phyloP scores from a whole-genome alignment of 108 stramenopile species.

The Skeletonema potamos region DNA sequence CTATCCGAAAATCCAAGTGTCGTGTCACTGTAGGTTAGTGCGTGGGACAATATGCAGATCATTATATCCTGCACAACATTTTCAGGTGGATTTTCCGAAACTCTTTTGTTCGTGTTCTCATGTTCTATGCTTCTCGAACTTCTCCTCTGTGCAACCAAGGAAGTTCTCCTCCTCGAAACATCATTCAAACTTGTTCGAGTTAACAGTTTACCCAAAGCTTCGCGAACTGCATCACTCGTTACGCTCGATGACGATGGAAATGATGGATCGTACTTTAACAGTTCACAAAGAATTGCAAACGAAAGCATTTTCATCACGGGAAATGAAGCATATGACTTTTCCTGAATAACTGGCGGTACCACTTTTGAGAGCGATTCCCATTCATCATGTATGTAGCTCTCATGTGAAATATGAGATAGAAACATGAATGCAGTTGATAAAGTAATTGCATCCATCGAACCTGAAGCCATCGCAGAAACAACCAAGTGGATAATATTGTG shows the following conservation, averaged over 20 bases:
- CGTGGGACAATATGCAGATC: constrained; percentile 13
- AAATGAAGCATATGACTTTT: background rate
- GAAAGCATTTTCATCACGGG: background rate
- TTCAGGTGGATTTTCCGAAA: too few relatives aligned
- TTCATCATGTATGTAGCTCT: background rate
- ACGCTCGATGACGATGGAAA: background rate
- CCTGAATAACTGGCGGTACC: background rate
- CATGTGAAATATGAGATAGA: background rate
- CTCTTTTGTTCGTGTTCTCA: too few relatives aligned
- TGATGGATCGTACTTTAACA: background rate
- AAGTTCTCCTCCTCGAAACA: too few relatives aligned
- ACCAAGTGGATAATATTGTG: background rate
- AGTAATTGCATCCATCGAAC: background rate
- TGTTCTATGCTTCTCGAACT: too few relatives aligned
- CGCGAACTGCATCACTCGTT: background rate
- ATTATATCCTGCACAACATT: background rate
- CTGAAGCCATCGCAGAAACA: background rate
- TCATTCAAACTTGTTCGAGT: background rate
- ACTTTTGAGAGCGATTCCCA: background rate
- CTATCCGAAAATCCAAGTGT: background rate
- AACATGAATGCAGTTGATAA: background rate
- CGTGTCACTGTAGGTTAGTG: background rate
- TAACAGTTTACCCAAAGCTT: background rate
- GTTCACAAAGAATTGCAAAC: background rate
- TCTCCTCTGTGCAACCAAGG: too few relatives aligned